Conservation (phyloP, 2,329 filamentous ascomycete species). For the Ophiostoma piceae region DNA sequence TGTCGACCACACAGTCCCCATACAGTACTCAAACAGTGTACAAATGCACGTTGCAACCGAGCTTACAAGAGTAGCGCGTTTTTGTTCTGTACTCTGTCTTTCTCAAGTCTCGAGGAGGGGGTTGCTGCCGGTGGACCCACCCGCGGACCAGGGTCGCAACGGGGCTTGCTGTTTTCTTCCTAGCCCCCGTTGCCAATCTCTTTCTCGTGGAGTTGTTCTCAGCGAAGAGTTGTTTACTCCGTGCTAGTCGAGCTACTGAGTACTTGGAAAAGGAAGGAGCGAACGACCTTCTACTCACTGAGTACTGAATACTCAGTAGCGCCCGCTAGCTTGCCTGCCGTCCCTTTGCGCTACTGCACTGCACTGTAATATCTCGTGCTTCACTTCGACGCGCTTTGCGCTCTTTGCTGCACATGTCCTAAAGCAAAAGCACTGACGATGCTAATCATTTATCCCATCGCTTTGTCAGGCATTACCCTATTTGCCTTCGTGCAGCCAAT, state of each 20-base stretch:
- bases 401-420: background rate
- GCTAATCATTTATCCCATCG: background rate
- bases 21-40: background rate
- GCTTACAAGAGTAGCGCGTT: conserved; percentile 24
- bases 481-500: background rate
- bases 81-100: too few species aligned
- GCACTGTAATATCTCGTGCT: conserved; percentile 4
- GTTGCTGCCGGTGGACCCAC: conserved; percentile 26
- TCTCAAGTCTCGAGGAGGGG: conserved; percentile 14
- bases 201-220: conserved; percentile 16
- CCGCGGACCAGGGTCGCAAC: conserved; percentile 18
- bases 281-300: background rate
- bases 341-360: conserved; percentile 12
- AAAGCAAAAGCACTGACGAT: background rate
- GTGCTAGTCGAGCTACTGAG: background rate
- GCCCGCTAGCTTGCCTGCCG: background rate
- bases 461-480: background rate
- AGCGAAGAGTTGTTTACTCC: background rate
- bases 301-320: too few species aligned
- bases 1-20: background rate
- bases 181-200: conserved; percentile 28
- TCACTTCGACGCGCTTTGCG: background rate
- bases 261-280: conserved; percentile 4
- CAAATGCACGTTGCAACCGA: conserved; percentile 26
- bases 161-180: conserved; percentile 26